Percentiles rank a stretch among this genome's conserved stretches.
phyloP scores from a whole-genome alignment of 441 rosid genomes.

The Pelargonium citronellum region DNA sequence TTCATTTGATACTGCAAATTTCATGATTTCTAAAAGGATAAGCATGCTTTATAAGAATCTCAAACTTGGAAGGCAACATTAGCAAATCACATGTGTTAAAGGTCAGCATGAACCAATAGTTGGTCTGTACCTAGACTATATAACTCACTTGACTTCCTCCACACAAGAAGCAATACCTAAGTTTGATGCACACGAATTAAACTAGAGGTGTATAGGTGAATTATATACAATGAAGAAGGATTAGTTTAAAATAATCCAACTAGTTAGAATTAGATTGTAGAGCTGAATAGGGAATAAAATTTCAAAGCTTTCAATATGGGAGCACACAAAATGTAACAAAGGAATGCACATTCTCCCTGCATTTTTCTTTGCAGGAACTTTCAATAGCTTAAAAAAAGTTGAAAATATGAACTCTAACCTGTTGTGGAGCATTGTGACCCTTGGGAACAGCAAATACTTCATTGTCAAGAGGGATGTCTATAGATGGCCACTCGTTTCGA shows the following conservation, averaged over 20 bases:
- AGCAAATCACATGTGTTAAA: not conserved
- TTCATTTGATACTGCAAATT: no score
- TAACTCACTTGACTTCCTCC: not conserved
- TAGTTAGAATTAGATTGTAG: not conserved
- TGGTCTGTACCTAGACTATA: not conserved
- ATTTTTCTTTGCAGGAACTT: not conserved
- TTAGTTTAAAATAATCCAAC: not conserved
- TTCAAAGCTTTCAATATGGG: not conserved
- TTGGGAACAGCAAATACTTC: slow-evolving; percentile 50
- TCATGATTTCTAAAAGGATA: no score
- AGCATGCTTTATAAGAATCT: no score
- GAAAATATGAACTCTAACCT: slow-evolving; percentile 26
- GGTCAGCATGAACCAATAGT: not conserved
- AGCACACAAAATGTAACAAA: not conserved
- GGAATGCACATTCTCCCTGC: not conserved
- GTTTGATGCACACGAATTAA: not conserved
- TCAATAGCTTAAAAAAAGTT: not conserved
- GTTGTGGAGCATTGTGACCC: slow-evolving; percentile 69
- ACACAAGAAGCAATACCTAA: not conserved
- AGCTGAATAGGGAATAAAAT: no score
- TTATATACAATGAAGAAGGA: not conserved
- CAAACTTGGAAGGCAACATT: not conserved
- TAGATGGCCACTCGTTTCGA: slow-evolving; percentile 57
- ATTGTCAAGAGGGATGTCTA: slow-evolving; percentile 55
- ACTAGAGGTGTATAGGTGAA: not conserved